A percentile compares a stretch with the other conserved stretches of the same genome.
Conservation (phyloP, 495 filamentous ascomycete genomes). For the Trypethelium eluteriae region DNA sequence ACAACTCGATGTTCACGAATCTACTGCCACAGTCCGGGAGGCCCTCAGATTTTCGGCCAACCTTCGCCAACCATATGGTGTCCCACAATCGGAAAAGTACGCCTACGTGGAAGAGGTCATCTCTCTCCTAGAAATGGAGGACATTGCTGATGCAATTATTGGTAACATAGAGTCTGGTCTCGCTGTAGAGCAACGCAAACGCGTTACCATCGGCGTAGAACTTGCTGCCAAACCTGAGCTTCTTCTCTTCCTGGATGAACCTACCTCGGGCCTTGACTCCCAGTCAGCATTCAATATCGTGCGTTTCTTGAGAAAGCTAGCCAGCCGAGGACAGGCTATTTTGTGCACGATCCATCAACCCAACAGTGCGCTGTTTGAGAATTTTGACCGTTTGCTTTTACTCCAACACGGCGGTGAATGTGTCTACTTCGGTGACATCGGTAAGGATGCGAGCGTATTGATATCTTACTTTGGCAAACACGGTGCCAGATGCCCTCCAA, state of each 20-base stretch:
- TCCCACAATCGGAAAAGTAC: slow-evolving; percentile 64
- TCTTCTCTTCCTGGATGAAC: slow-evolving; percentile 83
- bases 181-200: slow-evolving; percentile 83
- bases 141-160: slow-evolving; percentile 78
- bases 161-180: slow-evolving; percentile 69
- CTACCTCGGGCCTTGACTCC: slow-evolving; percentile 79
- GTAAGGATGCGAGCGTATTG: slow-evolving; percentile 45
- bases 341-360: slow-evolving; percentile 92
- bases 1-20: slow-evolving; percentile 74
- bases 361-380: slow-evolving; percentile 74
- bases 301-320: slow-evolving; percentile 76
- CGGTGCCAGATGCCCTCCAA: slow-evolving; percentile 46
- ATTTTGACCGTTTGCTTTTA: slow-evolving; percentile 62
- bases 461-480: slow-evolving; percentile 41
- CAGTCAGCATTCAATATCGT: slow-evolving; percentile 85
- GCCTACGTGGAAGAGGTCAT: slow-evolving; percentile 79
- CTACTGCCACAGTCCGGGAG: slow-evolving; percentile 71
- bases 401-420: slow-evolving; percentile 56
- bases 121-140: slow-evolving; percentile 69
- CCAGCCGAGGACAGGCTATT: slow-evolving; percentile 76
- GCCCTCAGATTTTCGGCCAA: slow-evolving; percentile 78
- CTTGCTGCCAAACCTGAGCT: slow-evolving; percentile 79
- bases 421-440: slow-evolving; percentile 64
- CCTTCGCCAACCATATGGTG: slow-evolving; percentile 66
- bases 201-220: slow-evolving; percentile 85